Evolutionary conservation across 2,329 filamentous ascomycete genomes (phyloP), one percentile per base, ranked within the genome.

Genomic region (Trichoderma semiorbis): DNA sequence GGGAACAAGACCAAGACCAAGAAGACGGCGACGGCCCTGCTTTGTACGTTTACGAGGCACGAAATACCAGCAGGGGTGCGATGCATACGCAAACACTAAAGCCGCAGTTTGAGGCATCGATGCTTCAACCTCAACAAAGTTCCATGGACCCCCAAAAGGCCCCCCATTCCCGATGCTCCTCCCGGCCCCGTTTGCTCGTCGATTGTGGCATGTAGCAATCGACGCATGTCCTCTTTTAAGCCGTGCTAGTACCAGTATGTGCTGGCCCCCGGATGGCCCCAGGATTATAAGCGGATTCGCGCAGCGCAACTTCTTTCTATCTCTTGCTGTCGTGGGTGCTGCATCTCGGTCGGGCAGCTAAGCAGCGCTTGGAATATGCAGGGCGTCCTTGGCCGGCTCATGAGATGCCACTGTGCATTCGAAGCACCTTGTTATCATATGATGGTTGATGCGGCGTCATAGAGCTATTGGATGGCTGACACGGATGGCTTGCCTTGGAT

Each of bases 101-200:
- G 64, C 65, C 65, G 36, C 53, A 30, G 50, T 8, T 43, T 69
- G 66, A 69, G 67, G 57, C 67, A 69, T 69, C 57, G 43, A 69
- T 32, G 64, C 64, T 67, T 57, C 43, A 55, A 50, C 18, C 63
- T 69, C 66, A 69, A 69, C 66, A 69, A 69, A 69, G 66, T 69
- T 69, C 66, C 66, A 34, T 69, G 55, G 66, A 60, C 55, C 66
- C 66, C 62, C 62, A 47, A 63, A 63, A 18, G 5, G 16, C n/a
- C 62, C 63, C 63, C 67, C 67, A 62, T 61, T 32, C 26, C 57
- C 55, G 65, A 69, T 8, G 67, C 58, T 69, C 57, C 53, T 32
- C 55, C 66, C 55, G 66, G 26, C 36, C 55, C 65, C 55, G n/a
- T 69, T 12, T 69, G 53, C 47, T 47, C 65, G 26, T 39, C 61